Evolutionary conservation across 2,329 filamentous ascomycete species (phyloP).

Genomic region (Alternaria panax): DNA sequence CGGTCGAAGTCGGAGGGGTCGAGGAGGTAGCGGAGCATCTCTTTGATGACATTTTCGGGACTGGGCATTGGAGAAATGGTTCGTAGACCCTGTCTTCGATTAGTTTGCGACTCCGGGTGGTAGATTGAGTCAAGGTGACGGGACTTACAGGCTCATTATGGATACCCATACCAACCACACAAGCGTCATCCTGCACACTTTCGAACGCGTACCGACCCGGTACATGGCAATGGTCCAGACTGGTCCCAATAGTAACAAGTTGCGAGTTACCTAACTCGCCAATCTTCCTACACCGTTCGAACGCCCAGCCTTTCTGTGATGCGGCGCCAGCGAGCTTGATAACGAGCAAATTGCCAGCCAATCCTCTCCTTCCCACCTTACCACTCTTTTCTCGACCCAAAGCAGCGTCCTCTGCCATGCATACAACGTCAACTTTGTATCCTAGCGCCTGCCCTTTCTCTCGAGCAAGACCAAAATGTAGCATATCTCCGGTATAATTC

Average conservation of each 20-base stretch:
- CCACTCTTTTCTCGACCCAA: constrained; percentile 58
- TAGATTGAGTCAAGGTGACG: background rate
- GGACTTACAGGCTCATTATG: constrained; percentile 58
- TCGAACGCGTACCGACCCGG: constrained; percentile 61
- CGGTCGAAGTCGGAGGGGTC: constrained; percentile 58
- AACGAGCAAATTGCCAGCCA: constrained; percentile 61
- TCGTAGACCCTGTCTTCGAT: constrained; percentile 49
- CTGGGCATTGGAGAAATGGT: constrained; percentile 58
- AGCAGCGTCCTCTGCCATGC: constrained; percentile 59
- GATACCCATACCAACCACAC: constrained; percentile 58
- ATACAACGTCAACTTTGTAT: constrained; percentile 56
- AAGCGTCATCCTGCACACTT: constrained; percentile 51
- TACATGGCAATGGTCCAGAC: constrained; percentile 62
- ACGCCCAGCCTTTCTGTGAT: constrained; percentile 54
- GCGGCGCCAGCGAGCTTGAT: constrained; percentile 58
- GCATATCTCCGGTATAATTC: constrained; percentile 60
- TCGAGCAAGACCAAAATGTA: constrained; percentile 59
- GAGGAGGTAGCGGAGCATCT: constrained; percentile 59
- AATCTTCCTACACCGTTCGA: constrained; percentile 56
- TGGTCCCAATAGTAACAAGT: constrained; percentile 60
- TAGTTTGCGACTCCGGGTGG: background rate
- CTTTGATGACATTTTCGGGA: constrained; percentile 57
- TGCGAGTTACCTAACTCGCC: constrained; percentile 55
- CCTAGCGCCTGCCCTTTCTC: constrained; percentile 57
- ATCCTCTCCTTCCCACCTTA: constrained; percentile 58